Conservation (phyloP, 306 rosid species). For the Ceratonia siliqua region DNA sequence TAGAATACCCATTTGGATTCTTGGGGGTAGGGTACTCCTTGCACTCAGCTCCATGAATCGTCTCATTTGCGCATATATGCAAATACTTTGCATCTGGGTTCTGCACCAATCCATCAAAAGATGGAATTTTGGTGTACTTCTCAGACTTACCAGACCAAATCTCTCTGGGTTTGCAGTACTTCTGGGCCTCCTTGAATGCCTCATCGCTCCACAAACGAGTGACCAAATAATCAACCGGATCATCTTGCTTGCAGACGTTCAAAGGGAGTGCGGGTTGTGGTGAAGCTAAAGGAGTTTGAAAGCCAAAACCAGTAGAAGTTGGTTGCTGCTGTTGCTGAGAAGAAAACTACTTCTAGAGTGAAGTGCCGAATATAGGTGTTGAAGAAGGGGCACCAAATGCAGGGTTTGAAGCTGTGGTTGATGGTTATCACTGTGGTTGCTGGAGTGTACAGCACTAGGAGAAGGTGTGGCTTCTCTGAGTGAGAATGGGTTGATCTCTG, state of each 20-base stretch:
- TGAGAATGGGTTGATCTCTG: too few relatives aligned
- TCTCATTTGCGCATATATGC: conserved; percentile 83
- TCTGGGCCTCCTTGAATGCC: conserved; percentile 84
- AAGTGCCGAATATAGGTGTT: too few relatives aligned
- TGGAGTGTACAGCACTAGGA: too few relatives aligned
- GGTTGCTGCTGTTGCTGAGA: too few relatives aligned
- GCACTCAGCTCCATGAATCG: conserved; percentile 89
- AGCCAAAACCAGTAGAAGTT: too few relatives aligned
- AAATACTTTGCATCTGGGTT: conserved; percentile 57
- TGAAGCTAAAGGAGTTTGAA: too few relatives aligned
- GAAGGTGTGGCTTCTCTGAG: too few relatives aligned
- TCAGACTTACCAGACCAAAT: conserved; percentile 90
- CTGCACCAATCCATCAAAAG: conserved; percentile 59
- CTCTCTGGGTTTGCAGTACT: conserved; percentile 58
- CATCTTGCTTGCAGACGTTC: conserved; percentile 55
- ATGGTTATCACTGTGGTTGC: too few relatives aligned
- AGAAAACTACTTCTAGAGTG: too few relatives aligned
- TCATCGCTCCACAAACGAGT: conserved; percentile 89
- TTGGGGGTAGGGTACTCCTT: conserved; percentile 67
- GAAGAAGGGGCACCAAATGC: too few relatives aligned
- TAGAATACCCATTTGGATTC: conserved; percentile 43
- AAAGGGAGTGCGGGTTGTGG: too few relatives aligned
- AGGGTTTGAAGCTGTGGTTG: too few relatives aligned
- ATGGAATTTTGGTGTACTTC: conserved; percentile 79
- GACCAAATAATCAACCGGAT: conserved; percentile 64